Evolutionary conservation across 83 land plant genomes (phyloP).

Genomic region (Picea engelmannii): DNA sequence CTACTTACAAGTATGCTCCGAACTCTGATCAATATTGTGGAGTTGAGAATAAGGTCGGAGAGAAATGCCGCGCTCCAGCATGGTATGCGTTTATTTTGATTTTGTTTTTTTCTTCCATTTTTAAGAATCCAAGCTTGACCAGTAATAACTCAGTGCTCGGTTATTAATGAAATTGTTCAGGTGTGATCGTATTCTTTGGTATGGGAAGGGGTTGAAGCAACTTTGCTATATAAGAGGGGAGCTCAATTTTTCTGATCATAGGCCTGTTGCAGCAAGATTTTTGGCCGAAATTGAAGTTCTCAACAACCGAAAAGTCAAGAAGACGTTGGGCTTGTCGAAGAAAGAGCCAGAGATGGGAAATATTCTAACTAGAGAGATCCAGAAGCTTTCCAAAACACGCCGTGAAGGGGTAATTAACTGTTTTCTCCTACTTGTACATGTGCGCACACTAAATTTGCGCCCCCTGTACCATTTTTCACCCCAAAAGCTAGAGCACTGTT

Average conservation of each 20-base stretch:
- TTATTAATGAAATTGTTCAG: conserved; percentile 22
- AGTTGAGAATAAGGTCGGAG: conserved; percentile 27
- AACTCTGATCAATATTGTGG: conserved; percentile 67
- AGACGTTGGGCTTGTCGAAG: conserved; percentile 18
- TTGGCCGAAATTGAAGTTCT: conserved; percentile 46
- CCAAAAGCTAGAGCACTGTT: too few relatives aligned
- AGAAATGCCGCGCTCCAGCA: conserved; percentile 76
- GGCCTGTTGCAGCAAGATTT: conserved; percentile 64
- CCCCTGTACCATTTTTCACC: too few relatives aligned
- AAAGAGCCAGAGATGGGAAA: conserved; percentile 10
- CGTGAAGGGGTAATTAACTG: background rate
- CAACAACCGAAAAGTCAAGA: conserved; percentile 18
- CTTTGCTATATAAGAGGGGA: conserved; percentile 44
- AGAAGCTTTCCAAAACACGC: conserved; percentile 4
- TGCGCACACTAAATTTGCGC: too few relatives aligned
- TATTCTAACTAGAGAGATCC: background rate
- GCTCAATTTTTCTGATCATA: conserved; percentile 63
- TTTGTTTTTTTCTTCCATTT: too few relatives aligned
- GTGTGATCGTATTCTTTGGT: conserved; percentile 82
- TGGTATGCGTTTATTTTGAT: conserved; percentile 40
- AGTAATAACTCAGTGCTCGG: too few relatives aligned
- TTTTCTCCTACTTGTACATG: background rate
- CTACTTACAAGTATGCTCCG: conserved; percentile 79
- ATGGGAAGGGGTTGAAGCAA: conserved; percentile 59
- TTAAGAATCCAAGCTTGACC: too few relatives aligned